These are phyloP conservation scores for Neoboletus subvelutipes DNA, from an alignment of 768 basidiomycete genomes.

Conservation along the genomic window DNA sequence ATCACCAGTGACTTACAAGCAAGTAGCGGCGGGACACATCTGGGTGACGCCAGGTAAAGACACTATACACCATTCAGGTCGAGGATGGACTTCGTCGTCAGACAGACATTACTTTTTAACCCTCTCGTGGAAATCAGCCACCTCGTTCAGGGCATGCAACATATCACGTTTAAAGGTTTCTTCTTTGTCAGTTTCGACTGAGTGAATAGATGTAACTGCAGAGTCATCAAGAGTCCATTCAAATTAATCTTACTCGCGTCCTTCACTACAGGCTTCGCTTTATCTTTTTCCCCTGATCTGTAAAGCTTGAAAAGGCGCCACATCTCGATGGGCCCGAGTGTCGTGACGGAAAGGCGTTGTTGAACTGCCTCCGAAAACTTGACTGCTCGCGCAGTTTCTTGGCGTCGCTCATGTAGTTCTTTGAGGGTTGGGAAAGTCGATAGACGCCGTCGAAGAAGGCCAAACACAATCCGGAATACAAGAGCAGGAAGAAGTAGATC, in stretches of 20 bases:
- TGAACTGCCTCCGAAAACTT: slow-evolving; percentile 52
- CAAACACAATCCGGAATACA: slow-evolving; percentile 46
- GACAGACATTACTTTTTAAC: slow-evolving; percentile 51
- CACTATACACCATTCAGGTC: slow-evolving; percentile 35
- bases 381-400: slow-evolving; percentile 47
- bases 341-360: slow-evolving; percentile 44
- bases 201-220: neutral
- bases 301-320: slow-evolving; percentile 52
- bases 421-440: slow-evolving; percentile 54
- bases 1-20: slow-evolving; percentile 36
- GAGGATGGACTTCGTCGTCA: neutral
- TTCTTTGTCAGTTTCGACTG: slow-evolving; percentile 24
- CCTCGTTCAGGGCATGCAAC: slow-evolving; percentile 42
- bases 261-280: slow-evolving; percentile 27
- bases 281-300: slow-evolving; percentile 37
- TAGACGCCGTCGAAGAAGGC: slow-evolving; percentile 48
- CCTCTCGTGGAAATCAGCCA: slow-evolving; percentile 64
- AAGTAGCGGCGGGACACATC: slow-evolving; percentile 49
- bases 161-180: slow-evolving; percentile 43
- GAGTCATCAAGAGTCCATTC: neutral
- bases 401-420: slow-evolving; percentile 53
- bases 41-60: slow-evolving; percentile 68
- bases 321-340: slow-evolving; percentile 50
- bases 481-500: slow-evolving; percentile 55
- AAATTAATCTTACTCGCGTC: slow-evolving; percentile 1